Percentiles rank a stretch among this genome's conserved stretches.
These are phyloP conservation scores for Talaromyces sp. DNA, from an alignment of 2,329 filamentous ascomycete species.

Conservation along the genomic window DNA sequence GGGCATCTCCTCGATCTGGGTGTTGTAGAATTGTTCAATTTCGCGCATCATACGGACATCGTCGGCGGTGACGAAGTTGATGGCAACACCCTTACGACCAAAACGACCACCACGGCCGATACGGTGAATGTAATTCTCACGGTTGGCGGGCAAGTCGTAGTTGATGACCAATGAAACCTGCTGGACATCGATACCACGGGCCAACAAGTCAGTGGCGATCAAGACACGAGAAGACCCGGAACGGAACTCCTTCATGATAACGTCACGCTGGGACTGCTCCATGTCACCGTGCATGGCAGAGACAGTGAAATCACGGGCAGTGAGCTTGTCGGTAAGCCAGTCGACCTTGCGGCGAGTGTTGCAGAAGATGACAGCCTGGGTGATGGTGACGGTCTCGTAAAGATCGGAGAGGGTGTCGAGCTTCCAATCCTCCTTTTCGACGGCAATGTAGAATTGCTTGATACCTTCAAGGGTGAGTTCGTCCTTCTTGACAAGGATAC, in stretches of 20 bases:
- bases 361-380: constrained; percentile 99
- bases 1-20: constrained; percentile 99
- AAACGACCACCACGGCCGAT: constrained; percentile 99
- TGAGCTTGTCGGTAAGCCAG: constrained; percentile 99
- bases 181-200: constrained; percentile 99
- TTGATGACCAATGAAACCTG: constrained; percentile 99
- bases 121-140: constrained; percentile 99
- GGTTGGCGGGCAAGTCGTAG: constrained; percentile 98
- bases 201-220: constrained; percentile 95
- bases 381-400: constrained; percentile 99
- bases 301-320: constrained; percentile 96
- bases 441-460: constrained; percentile 99
- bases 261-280: constrained; percentile 95
- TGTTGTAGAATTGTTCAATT: constrained; percentile 99
- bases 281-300: constrained; percentile 99
- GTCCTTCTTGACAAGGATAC: constrained; percentile 99
- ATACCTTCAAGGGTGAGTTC: constrained; percentile 99
- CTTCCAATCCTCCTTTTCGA: constrained; percentile 99
- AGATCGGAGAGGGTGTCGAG: constrained; percentile 97
- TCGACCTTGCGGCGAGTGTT: constrained; percentile 99
- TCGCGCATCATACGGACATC: constrained; percentile 99
- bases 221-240: constrained; percentile 97
- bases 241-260: constrained; percentile 99
- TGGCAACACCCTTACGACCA: constrained; percentile 99
- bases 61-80: constrained; percentile 99